Evolutionary conservation across 1,284 basidiomycete species (phyloP), one percentile per base, ranked within the genome.

Genomic region (Tylopilus orsonianus): DNA sequence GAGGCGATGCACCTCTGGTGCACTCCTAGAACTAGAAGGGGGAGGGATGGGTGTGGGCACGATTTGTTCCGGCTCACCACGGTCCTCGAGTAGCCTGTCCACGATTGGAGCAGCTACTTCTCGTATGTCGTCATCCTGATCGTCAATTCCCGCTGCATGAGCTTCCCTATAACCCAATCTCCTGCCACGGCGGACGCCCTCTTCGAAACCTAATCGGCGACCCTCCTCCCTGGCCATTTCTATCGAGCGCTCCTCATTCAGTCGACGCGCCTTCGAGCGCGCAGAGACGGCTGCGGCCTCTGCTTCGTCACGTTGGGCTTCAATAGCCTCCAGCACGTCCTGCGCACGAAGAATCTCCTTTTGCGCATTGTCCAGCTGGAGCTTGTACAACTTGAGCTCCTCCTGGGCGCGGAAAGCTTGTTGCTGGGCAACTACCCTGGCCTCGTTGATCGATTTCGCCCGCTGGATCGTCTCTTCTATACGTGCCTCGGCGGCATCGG

Each of bases 331-430:
- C 32, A 80, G 57, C 1, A 73, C 65, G 4, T 72, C 69, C 55
- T 76, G 71, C 23, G 76, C 75, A 39, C 75, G 72, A 19, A 64
- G 53, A 35, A 87, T 79, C 60, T 87, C 84, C 49, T 69, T 67
- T 56, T 82, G 80, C 4, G 85, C 84, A 56, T 76, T 76, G 23
- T 81, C 77, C 26, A 85, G 71, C 64, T 87, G 82, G 4, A 81
- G 57, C 55, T 84, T 80, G 64, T 84, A 85, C 45, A 85, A 43
- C 42, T 74, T 69, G 13, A 85, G 60, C 45, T 85, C 79, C 46
- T 83, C 78, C 26, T 70, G 72, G 2, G 75, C 70, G 26, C 74
- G 75, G 12, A 66, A 52, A 0, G 79, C 73, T 5, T 82, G 77
- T 43, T 77, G 72, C 58, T 83, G 75, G 0, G 80, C 78, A 8